Evolutionary conservation across 2,329 filamentous ascomycete species (phyloP), one percentile per base, ranked within the genome.

Genomic region (Epichloe scottii): DNA sequence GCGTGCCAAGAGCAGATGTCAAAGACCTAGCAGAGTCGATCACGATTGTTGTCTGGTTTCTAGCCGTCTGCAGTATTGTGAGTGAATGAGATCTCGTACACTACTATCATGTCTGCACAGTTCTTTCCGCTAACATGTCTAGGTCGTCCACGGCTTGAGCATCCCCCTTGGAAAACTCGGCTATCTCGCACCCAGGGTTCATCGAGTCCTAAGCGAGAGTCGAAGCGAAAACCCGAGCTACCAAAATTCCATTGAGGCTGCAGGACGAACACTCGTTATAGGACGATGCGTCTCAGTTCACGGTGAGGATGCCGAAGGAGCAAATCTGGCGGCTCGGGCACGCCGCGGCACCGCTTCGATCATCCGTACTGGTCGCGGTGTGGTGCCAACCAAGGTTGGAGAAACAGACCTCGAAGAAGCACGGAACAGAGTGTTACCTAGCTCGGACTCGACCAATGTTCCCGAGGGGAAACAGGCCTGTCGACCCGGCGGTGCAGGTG

Each of bases 1-100:
- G 79, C 0, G 62, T 75, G 34, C 68, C 79, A 14, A 75, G 87
- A 30, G 71, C 75, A 37, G 88, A 94, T 62, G 84, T 88, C 0
- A 67, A 69, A 34, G 68, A 76, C 8, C 69, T 95, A 1, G 73
- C 72, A 4, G 86, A 94, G 55, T 74, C 79, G 0, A 76, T 88
- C 49, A 74, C 73, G 2, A 73, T 91, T 1, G 78, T 95, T 0
- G 83, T 95, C 17, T 95, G 89, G 89, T 95, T 95, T 60, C 67
- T 95, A 48, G 77, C 81, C 8, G 81, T 93, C 19, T 91, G 86
- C 67, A 93, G 87, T 57, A 84, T 95, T 53, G 85, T 89, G 70
- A 74, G 82, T 73, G 37, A 26, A 15, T 12, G 40, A 5, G 5
- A 5, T 19, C 14, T 14, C 40, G 21, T 26, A n/a, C 41, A 12